These are phyloP conservation scores for Leccinum uliginosum DNA, from an alignment of 768 basidiomycete species.

Conservation along the genomic window DNA sequence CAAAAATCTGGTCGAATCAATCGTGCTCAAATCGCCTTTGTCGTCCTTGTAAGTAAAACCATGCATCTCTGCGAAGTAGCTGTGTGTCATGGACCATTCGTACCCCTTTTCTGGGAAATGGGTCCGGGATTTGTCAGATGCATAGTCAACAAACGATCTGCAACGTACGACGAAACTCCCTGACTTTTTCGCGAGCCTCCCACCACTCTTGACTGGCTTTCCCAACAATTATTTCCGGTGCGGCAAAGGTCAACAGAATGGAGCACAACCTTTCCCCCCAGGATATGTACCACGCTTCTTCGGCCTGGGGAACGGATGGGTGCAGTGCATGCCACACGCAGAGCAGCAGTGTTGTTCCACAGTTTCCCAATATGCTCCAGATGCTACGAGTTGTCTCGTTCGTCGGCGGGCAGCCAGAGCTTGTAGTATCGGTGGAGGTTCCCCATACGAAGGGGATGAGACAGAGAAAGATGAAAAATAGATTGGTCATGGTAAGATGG, in stretches of 20 bases:
- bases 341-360: background rate
- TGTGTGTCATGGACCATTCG: background rate
- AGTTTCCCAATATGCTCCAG: background rate
- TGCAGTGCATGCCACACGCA: background rate
- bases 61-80: background rate
- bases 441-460: background rate
- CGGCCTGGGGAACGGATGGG: background rate
- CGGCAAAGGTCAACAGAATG: background rate
- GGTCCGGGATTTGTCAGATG: background rate
- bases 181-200: background rate
- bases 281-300: background rate
- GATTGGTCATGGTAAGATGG: background rate
- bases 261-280: background rate
- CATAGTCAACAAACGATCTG: too few species aligned
- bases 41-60: background rate
- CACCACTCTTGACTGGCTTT: background rate
- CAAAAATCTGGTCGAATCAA: background rate
- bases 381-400: background rate
- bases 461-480: background rate
- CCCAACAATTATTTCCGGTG: background rate
- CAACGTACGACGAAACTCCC: background rate
- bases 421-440: background rate
- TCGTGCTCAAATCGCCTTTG: background rate
- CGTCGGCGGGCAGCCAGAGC: background rate
- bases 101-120: background rate